Evolutionary conservation across 371 early-diverging fungal species (phyloP).

Genomic region (Mucor plumbeus): DNA sequence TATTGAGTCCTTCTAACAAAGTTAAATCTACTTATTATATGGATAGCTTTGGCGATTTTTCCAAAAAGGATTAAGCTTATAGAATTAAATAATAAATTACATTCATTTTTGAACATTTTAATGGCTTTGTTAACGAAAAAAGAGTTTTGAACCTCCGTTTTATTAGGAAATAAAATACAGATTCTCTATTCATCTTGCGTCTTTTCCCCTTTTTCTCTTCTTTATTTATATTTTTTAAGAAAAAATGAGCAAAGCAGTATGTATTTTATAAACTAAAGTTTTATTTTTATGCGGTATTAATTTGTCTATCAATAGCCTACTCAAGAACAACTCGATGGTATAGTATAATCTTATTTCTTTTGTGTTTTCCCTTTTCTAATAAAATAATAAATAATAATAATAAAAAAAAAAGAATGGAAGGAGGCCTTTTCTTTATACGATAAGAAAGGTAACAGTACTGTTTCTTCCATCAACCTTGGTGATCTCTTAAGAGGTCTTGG

Average conservation of each 20-base stretch:
- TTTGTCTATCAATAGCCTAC: slow-evolving; percentile 37
- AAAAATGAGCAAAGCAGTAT: slow-evolving; percentile 41
- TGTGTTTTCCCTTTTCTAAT: neutral
- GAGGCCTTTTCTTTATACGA: slow-evolving; percentile 89
- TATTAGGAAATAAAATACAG: neutral
- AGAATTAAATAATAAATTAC: neutral
- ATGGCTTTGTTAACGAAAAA: no score
- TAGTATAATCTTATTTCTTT: neutral
- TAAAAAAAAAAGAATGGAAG: slow-evolving; percentile 67
- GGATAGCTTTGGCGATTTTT: slow-evolving; percentile 60
- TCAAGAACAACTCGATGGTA: slow-evolving; percentile 61
- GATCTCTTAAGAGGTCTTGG: slow-evolving; percentile 83
- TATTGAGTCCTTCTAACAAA: slow-evolving; percentile 49
- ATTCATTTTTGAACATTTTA: neutral
- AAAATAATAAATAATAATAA: neutral
- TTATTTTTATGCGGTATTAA: neutral
- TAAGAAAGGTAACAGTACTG: slow-evolving; percentile 91
- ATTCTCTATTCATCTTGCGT: neutral
- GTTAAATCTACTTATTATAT: slow-evolving; percentile 65
- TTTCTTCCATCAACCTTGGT: slow-evolving; percentile 74
- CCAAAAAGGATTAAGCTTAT: neutral
- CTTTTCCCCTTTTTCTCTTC: neutral
- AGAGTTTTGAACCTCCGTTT: slow-evolving; percentile 4
- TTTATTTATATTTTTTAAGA: slow-evolving; percentile 1
- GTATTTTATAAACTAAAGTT: neutral